Conservation (phyloP, 139 green algal species). For the Chlamydomonas incerta region DNA sequence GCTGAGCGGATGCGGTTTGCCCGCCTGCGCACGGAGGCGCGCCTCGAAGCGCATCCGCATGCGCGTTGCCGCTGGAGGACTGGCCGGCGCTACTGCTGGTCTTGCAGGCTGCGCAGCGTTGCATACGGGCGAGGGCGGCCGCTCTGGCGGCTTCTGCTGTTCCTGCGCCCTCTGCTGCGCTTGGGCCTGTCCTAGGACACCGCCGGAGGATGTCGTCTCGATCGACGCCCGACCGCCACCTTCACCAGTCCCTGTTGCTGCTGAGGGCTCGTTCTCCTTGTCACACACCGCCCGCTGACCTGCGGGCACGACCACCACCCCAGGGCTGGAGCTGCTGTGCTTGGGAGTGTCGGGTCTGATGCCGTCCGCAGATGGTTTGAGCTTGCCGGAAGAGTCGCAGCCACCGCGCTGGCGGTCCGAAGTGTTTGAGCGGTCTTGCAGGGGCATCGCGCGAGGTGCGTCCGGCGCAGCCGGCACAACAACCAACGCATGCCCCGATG, state of each 20-base stretch:
- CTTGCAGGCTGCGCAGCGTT: too few species aligned
- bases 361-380: not conserved
- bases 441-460: not conserved
- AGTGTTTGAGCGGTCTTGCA: constrained; percentile 13
- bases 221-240: too few species aligned
- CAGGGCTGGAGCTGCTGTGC: too few species aligned
- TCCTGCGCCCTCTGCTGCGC: not conserved
- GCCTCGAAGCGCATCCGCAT: constrained; percentile 37
- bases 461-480: not conserved
- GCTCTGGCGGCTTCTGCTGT: not conserved
- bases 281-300: not conserved
- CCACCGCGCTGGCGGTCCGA: not conserved
- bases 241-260: not conserved
- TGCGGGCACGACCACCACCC: not conserved
- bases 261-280: not conserved
- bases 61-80: not conserved
- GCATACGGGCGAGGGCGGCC: too few species aligned
- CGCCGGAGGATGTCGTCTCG: not conserved
- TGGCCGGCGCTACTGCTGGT: not conserved
- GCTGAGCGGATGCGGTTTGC: constrained; percentile 26
- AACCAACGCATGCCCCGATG: not conserved
- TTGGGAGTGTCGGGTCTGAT: too few species aligned
- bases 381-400: too few species aligned
- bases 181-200: not conserved
- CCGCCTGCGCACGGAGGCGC: constrained; percentile 7